Percentiles rank a stretch among this genome's conserved stretches.
Evolutionary conservation across 495 filamentous ascomycete genomes (phyloP).

Genomic region (Aspergillus conjunctus): DNA sequence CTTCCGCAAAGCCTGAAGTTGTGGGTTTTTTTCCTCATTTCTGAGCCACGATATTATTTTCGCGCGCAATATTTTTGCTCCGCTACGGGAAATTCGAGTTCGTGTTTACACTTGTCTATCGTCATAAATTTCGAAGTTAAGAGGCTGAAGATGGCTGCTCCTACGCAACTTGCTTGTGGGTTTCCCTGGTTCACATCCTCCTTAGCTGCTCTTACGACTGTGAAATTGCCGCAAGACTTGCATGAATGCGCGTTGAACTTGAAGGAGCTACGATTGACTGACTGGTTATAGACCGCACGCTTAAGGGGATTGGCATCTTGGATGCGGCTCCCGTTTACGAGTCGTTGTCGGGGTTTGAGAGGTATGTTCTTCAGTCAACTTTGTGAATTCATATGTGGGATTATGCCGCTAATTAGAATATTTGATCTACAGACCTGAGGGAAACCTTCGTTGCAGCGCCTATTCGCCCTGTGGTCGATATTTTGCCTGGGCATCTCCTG

Average conservation of each 20-base stretch:
- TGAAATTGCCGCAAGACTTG: neutral
- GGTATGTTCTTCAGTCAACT: conserved; percentile 40
- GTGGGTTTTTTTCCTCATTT: conserved; percentile 10
- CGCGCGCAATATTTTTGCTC: conserved; percentile 11
- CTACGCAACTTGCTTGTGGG: conserved; percentile 86
- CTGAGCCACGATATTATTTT: conserved; percentile 2
- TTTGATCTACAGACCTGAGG: conserved; percentile 67
- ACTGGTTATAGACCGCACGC: conserved; percentile 70
- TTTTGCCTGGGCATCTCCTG: conserved; percentile 91
- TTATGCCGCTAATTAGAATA: conserved; percentile 27
- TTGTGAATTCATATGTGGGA: neutral
- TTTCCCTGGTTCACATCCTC: conserved; percentile 25
- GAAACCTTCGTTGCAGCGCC: conserved; percentile 87
- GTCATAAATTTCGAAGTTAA: conserved; percentile 10
- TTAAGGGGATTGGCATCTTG: conserved; percentile 92
- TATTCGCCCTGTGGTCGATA: conserved; percentile 95
- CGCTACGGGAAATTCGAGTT: conserved; percentile 8
- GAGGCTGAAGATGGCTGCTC: conserved; percentile 68
- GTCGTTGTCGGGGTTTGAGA: conserved; percentile 77
- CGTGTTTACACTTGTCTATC: neutral
- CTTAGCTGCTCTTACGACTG: neutral
- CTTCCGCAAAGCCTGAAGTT: conserved; percentile 12
- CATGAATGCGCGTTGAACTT: neutral
- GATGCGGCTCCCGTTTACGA: conserved; percentile 88
- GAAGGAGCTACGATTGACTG: conserved; percentile 20